These are phyloP conservation scores for Colletotrichum lentis DNA, from an alignment of 2,329 filamentous ascomycete genomes.

Conservation along the genomic window DNA sequence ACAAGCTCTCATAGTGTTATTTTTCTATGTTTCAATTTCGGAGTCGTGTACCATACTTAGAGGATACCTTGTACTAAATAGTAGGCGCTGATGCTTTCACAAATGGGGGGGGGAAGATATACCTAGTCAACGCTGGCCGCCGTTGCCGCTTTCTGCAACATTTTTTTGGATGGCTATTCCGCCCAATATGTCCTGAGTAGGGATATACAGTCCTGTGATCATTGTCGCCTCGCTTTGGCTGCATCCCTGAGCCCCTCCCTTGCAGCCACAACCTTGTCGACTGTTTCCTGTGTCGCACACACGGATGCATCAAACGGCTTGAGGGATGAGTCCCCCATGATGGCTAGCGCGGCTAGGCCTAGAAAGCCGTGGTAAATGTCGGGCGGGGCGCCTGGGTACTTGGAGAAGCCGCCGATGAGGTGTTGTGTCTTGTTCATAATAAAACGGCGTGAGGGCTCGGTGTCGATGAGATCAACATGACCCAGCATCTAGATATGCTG, in stretches of 20 bases:
- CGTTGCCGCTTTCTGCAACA: not conserved
- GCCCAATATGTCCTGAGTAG: not conserved
- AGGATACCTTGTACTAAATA: conserved; percentile 38
- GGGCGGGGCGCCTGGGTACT: conserved; percentile 71
- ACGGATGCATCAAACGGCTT: conserved; percentile 77
- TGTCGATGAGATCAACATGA: conserved; percentile 65
- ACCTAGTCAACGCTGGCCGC: not conserved
- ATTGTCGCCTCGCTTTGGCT: not conserved
- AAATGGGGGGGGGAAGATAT: not conserved
- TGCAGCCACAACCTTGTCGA: conserved; percentile 58
- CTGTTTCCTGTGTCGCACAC: conserved; percentile 73
- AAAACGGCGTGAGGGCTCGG: conserved; percentile 73
- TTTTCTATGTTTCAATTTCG: conserved; percentile 23
- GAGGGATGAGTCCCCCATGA: conserved; percentile 74
- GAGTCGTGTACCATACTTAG: conserved; percentile 36
- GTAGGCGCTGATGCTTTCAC: conserved; percentile 18
- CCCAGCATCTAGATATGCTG: conserved; percentile 62
- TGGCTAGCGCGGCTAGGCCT: conserved; percentile 80
- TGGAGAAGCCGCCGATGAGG: conserved; percentile 82
- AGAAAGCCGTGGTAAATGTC: conserved; percentile 91
- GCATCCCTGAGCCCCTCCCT: conserved; percentile 50
- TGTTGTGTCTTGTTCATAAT: conserved; percentile 89
- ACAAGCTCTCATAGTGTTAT: conserved; percentile 26
- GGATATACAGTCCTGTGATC: not conserved
- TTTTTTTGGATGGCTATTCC: no score